Percentiles rank a stretch among this genome's conserved stretches.
These are phyloP conservation scores for Postia placenta DNA, from an alignment of 768 basidiomycete genomes.

Conservation along the genomic window DNA sequence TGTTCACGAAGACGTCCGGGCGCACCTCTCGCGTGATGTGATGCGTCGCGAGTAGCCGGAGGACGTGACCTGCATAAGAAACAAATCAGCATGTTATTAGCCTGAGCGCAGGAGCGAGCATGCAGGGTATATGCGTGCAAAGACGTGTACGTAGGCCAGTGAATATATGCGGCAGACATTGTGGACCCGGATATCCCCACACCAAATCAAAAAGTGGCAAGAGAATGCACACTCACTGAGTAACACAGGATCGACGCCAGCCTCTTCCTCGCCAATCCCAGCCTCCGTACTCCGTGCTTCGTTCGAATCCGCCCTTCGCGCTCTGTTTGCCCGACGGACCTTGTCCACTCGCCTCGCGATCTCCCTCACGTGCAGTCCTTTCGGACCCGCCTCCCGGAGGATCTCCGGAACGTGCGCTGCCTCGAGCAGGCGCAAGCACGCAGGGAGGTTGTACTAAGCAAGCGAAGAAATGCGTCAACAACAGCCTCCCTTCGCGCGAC, in stretches of 20 bases:
- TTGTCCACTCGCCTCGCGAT: constrained; percentile 34
- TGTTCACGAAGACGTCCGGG: constrained; percentile 69
- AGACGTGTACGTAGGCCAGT: too few species aligned
- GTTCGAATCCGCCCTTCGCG: background rate
- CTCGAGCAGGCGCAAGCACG: constrained; percentile 69
- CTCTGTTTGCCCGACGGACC: constrained; percentile 36
- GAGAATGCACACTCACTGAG: constrained; percentile 35
- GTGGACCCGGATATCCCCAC: background rate
- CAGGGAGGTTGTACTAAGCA: constrained; percentile 63
- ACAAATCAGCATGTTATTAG: constrained; percentile 13
- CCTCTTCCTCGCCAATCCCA: background rate
- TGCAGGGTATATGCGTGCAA: constrained; percentile 10
- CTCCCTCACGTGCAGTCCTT: constrained; percentile 43
- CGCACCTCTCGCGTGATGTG: constrained; percentile 65
- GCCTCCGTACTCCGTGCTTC: background rate
- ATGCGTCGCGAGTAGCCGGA: constrained; percentile 74
- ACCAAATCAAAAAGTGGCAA: background rate
- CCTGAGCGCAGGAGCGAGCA: background rate
- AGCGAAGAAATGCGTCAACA: too few species aligned
- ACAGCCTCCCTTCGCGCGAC: too few species aligned
- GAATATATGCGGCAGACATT: too few species aligned
- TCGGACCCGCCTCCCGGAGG: constrained; percentile 54
- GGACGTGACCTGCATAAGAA: constrained; percentile 48
- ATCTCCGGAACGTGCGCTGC: constrained; percentile 68
- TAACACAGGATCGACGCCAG: constrained; percentile 32